A percentile compares a stretch with the other conserved stretches of the same genome.
Conservation (phyloP, 345 rosid genomes). For the Durio zibethinus region DNA sequence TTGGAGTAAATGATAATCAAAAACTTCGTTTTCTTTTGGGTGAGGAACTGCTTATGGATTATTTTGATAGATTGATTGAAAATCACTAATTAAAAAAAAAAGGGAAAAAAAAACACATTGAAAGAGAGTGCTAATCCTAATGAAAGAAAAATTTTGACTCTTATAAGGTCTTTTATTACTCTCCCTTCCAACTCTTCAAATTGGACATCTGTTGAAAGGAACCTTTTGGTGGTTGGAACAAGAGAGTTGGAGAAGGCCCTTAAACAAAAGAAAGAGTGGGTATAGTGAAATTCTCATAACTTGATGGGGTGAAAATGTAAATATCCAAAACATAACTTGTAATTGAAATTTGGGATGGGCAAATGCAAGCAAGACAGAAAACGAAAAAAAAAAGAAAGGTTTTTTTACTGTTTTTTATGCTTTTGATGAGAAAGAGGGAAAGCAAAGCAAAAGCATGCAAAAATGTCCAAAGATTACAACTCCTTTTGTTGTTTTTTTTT, state of each 20-base stretch:
- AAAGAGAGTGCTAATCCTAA: neutral
- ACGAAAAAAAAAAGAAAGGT: neutral
- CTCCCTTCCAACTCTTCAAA: neutral
- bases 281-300: neutral
- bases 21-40: neutral
- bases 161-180: neutral
- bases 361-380: neutral
- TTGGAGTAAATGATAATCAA: neutral
- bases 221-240: no score
- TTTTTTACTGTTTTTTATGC: neutral
- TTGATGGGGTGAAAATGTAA: neutral
- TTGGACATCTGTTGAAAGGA: neutral
- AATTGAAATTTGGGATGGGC: neutral
- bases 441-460: slow-evolving; percentile 21
- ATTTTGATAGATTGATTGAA: neutral
- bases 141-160: neutral
- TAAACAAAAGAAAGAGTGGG: no score
- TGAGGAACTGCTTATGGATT: neutral
- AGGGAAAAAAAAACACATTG: no score
- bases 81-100: neutral
- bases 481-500: slow-evolving; percentile 30
- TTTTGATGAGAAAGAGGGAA: slow-evolving; percentile 25
- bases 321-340: neutral
- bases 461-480: slow-evolving; percentile 28
- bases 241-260: neutral